Percentiles rank a stretch among this genome's conserved stretches.
These are phyloP conservation scores for Barnettozyma populi DNA, from an alignment of 805 yeast species.

Conservation along the genomic window DNA sequence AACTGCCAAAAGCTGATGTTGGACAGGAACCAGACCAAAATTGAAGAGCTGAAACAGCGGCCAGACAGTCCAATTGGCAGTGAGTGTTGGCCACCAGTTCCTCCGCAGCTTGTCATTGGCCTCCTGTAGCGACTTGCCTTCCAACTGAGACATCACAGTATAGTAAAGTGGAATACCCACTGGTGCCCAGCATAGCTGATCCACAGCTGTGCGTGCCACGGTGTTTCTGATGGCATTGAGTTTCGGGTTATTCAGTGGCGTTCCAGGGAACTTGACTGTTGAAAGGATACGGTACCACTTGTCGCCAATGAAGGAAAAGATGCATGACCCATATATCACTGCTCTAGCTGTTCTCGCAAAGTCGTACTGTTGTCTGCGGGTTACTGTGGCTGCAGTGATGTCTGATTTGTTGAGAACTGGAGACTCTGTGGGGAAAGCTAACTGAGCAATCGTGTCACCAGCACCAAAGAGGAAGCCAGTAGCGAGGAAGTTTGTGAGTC, in stretches of 20 bases:
- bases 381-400: neutral
- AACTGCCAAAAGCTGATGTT: constrained; percentile 61
- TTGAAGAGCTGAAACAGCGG: constrained; percentile 79
- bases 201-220: constrained; percentile 51
- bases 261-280: constrained; percentile 34
- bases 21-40: constrained; percentile 70
- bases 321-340: constrained; percentile 59
- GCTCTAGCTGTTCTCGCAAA: constrained; percentile 55
- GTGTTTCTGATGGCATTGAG: constrained; percentile 30
- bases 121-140: constrained; percentile 39
- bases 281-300: constrained; percentile 60
- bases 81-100: constrained; percentile 62
- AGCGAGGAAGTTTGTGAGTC: constrained; percentile 46
- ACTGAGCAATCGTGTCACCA: constrained; percentile 75
- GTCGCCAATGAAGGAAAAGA: constrained; percentile 73
- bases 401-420: constrained; percentile 4
- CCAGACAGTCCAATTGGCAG: constrained; percentile 84
- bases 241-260: constrained; percentile 12
- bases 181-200: constrained; percentile 78
- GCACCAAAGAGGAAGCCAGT: constrained; percentile 63
- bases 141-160: constrained; percentile 61
- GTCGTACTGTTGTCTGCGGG: constrained; percentile 36
- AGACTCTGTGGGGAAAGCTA: constrained; percentile 32
- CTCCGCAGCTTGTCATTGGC: constrained; percentile 38
- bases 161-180: constrained; percentile 69